Base-by-base conservation (phyloP, 805 yeast species). In the Kockiozyma suomiensis region DNA sequence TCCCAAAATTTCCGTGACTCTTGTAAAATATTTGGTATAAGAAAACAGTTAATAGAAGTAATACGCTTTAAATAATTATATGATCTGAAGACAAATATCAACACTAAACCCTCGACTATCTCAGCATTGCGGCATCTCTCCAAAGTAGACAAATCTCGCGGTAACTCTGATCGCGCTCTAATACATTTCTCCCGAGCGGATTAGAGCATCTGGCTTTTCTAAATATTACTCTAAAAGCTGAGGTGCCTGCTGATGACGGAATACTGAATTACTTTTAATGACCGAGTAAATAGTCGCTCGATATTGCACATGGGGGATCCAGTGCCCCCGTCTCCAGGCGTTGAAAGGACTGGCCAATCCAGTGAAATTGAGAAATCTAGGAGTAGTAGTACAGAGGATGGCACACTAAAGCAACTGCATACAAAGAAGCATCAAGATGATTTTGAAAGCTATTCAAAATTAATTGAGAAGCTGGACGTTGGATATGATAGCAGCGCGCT, bases 251-350 rank as follows among this genome's bases (percentile, higher is more conserved):
- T 38, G 8, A 21, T 48, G 51, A 25, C 23, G 30, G 41, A 23
- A 19, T 33, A 32, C 30, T 17, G 6, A 7, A 15, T 30, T 13
- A 19, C 30, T 49, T 49, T 49, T 49, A 30, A 49, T 49, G 53
- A 49, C 21, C n/a, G 53, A 49, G 43, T 49, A 30, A 35, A 25
- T 21, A 23, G 21, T 17, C n/a, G n/a, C n/a, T 21, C 33, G 41
- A 37, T 13, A 35, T 15, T 30, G 53, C 53, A 49, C 43, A 49
- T 49, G 53, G 53, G 53, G 53, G 53, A 49, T 37, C 53, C 35
- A 15, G 42, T 43, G 26, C 21, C 43, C 23, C 23, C 33, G 43
- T 32, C 45, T 21, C 10, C 53, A 23, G 53, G 43, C 35, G 30
- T 37, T 12, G 43, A 33, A 37, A 23, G 25, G 32, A 49, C 30